Evolutionary conservation across 2,329 filamentous ascomycete genomes (phyloP), one percentile per base, ranked within the genome.

Genomic region (Alternaria brassicicola): DNA sequence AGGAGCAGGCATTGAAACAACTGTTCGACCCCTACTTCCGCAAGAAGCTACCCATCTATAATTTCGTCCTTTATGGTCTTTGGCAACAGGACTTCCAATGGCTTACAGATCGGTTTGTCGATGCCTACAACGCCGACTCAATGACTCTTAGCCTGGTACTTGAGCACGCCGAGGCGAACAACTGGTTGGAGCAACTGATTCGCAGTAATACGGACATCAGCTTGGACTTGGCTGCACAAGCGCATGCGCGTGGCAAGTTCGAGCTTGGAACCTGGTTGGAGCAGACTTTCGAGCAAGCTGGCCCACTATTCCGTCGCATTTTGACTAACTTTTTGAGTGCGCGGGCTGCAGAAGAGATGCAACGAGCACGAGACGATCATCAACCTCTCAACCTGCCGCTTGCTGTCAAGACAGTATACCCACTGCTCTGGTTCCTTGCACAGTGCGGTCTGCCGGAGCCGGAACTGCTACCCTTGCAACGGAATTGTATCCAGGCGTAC

Each of bases 71-170:
- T 56, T 89, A 97, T 72, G 93, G 92, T 57, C 81, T 97, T 6
- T 98, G 94, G 93, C 89, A 90, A 66, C 93, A 95, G 73, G 92
- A 98, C 73, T 91, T 89, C 65, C 85, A 89, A 19, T 98, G 93
- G 90, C 90, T 98, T 15, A 89, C 89, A 9, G 86, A 89, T 63
- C 88, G 91, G 57, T 86, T 99, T 31, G 87, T 94, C 39, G 89
- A 93, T 58, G 85, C 86, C 8, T 92, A 95, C 75, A 89, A 89
- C 38, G 81, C 84, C 57, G 86, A 90, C 67, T 88, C 87, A 2
- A 85, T 88, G 56, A 85, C 89, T 49, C 83, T 93, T 35, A 84
- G 85, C 3, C 79, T 86, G 15, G 90, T 94, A 33, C 88, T 92
- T 62, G 89, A 96, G 48, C 92, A 96, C 71, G 92, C 92, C 7